These are phyloP conservation scores for Penicillium crystallinum DNA, from an alignment of 495 filamentous ascomycete species.

Conservation along the genomic window DNA sequence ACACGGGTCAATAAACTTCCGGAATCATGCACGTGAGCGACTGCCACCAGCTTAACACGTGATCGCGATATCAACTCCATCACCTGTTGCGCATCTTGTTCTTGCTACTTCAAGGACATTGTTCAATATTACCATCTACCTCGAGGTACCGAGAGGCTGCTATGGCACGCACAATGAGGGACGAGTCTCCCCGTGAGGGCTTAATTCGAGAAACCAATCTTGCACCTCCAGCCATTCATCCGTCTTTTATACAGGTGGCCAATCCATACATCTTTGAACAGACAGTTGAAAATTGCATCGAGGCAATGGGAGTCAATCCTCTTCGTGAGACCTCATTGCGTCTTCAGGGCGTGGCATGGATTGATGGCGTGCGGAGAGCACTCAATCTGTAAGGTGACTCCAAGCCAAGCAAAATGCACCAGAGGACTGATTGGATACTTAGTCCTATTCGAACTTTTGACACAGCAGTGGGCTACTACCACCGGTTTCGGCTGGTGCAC, in stretches of 20 bases:
- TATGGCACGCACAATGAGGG: slow-evolving; percentile 24
- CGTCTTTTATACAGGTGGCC: slow-evolving; percentile 66
- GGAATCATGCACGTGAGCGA: background rate
- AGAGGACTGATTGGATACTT: slow-evolving; percentile 5
- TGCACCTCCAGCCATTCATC: slow-evolving; percentile 53
- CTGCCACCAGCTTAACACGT: background rate
- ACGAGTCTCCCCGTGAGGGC: slow-evolving; percentile 12
- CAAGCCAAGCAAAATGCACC: slow-evolving; percentile 3
- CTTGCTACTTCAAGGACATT: background rate
- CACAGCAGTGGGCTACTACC: slow-evolving; percentile 80
- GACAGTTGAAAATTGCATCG: slow-evolving; percentile 54
- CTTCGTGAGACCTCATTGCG: slow-evolving; percentile 64
- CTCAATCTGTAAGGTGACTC: slow-evolving; percentile 57
- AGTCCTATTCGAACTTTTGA: slow-evolving; percentile 79
- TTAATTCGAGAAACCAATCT: slow-evolving; percentile 10
- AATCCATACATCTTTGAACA: slow-evolving; percentile 64
- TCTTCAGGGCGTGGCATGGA: slow-evolving; percentile 72
- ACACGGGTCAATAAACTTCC: background rate
- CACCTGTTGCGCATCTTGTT: background rate
- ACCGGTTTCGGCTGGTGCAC: slow-evolving; percentile 79
- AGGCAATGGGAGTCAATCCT: slow-evolving; percentile 48
- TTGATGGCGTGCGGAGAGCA: slow-evolving; percentile 67
- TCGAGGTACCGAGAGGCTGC: background rate
- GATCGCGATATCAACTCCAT: slow-evolving; percentile 4
- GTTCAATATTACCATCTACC: background rate